Percentiles rank a stretch among this genome's conserved stretches.
phyloP scores from a whole-genome alignment of 306 rosid species.

The Prinsepia uniflora region DNA sequence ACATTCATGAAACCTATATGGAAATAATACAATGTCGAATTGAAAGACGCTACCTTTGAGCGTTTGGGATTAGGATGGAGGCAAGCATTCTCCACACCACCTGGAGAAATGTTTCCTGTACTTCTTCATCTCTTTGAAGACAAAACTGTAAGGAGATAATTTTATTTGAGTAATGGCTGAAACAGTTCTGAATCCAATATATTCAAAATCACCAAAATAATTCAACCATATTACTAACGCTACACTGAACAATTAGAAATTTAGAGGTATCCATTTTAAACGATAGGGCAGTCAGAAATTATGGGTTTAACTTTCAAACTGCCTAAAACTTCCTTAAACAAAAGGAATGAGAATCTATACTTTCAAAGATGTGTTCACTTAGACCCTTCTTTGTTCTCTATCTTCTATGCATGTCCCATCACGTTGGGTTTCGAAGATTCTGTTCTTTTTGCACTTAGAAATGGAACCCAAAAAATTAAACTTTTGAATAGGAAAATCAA shows the following conservation, averaged over 20 bases:
- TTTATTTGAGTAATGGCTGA: not conserved
- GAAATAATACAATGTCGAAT: no score
- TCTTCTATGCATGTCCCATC: not conserved
- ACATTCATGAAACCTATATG: no score
- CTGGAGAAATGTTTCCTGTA: constrained; percentile 53
- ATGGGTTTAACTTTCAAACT: not conserved
- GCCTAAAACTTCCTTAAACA: not conserved
- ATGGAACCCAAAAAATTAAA: no score
- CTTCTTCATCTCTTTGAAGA: constrained; percentile 74
- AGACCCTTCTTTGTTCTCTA: not conserved
- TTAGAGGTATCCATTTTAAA: not conserved
- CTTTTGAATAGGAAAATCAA: no score
- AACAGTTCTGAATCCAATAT: constrained; percentile 1
- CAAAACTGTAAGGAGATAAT: constrained; percentile 46
- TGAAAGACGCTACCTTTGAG: no score
- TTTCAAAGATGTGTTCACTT: not conserved
- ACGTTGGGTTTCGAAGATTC: no score
- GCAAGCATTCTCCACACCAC: constrained; percentile 90
- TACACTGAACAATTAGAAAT: not conserved
- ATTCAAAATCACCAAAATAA: not conserved
- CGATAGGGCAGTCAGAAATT: not conserved
- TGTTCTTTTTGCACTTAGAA: no score
- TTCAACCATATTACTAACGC: not conserved
- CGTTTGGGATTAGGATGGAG: no score
- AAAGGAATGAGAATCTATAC: not conserved